Evolutionary conservation across 1,284 basidiomycete genomes (phyloP).

Genomic region (Ceratobasidium theobromae): DNA sequence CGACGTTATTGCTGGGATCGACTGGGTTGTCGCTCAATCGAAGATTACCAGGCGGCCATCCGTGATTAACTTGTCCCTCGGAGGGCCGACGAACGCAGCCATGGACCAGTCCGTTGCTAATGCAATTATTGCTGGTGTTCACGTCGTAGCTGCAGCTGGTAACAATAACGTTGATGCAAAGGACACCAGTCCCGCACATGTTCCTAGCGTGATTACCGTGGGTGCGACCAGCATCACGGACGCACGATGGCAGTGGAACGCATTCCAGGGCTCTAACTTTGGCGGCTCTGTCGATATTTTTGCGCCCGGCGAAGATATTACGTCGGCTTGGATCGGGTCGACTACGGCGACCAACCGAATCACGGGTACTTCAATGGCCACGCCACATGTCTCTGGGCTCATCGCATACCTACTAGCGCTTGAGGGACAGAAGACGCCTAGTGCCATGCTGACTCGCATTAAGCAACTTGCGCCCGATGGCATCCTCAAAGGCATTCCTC

Average conservation of each 20-base stretch:
- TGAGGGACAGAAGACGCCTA: slow-evolving; percentile 5
- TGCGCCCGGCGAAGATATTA: slow-evolving; percentile 53
- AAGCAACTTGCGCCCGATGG: slow-evolving; percentile 4
- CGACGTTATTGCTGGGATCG: slow-evolving; percentile 56
- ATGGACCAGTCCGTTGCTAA: slow-evolving; percentile 59
- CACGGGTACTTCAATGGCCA: slow-evolving; percentile 32
- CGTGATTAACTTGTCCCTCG: slow-evolving; percentile 62
- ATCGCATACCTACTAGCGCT: slow-evolving; percentile 10
- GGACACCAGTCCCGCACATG: slow-evolving; percentile 42
- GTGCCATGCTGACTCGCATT: background rate
- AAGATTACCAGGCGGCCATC: slow-evolving; percentile 44
- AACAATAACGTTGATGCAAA: slow-evolving; percentile 57
- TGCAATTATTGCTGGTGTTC: slow-evolving; percentile 53
- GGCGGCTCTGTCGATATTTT: slow-evolving; percentile 56
- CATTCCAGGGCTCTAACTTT: slow-evolving; percentile 47
- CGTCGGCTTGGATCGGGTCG: slow-evolving; percentile 44
- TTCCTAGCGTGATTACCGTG: slow-evolving; percentile 52
- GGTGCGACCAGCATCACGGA: slow-evolving; percentile 42
- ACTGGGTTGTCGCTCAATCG: slow-evolving; percentile 57
- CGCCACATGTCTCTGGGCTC: slow-evolving; percentile 32
- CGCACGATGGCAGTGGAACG: slow-evolving; percentile 56
- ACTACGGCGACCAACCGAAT: slow-evolving; percentile 43
- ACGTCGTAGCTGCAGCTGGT: slow-evolving; percentile 56
- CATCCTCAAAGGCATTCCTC: background rate
- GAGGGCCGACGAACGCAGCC: slow-evolving; percentile 56